These are phyloP conservation scores for Pythium phragmitis DNA, from an alignment of 352 stramenopile species.

Conservation along the genomic window DNA sequence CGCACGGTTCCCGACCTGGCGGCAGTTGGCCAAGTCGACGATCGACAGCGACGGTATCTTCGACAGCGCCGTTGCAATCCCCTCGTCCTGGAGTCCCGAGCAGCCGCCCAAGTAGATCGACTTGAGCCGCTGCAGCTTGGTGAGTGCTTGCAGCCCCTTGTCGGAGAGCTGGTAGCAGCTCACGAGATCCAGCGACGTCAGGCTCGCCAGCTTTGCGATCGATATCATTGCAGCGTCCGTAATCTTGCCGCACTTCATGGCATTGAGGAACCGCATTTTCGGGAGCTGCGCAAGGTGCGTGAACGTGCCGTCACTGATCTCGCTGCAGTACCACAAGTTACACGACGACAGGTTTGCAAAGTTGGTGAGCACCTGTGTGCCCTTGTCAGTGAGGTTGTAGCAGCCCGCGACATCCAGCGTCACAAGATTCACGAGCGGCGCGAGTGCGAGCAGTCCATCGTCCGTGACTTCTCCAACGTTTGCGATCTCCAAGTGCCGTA, in stretches of 20 bases:
- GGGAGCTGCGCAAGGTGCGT: slow-evolving; percentile 44
- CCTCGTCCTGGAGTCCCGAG: slow-evolving; percentile 53
- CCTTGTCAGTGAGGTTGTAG: slow-evolving; percentile 78
- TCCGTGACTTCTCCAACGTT: slow-evolving; percentile 78
- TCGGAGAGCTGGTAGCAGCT: slow-evolving; percentile 77
- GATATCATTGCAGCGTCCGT: slow-evolving; percentile 49
- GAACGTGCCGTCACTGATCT: slow-evolving; percentile 68
- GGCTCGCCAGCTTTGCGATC: slow-evolving; percentile 45
- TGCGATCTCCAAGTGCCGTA: slow-evolving; percentile 69
- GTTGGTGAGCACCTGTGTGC: slow-evolving; percentile 52
- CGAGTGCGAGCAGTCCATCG: slow-evolving; percentile 47
- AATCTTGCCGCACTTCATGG: slow-evolving; percentile 81
- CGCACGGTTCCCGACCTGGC: slow-evolving; percentile 65
- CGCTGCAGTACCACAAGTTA: slow-evolving; percentile 84
- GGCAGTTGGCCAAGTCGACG: slow-evolving; percentile 74
- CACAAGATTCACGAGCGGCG: slow-evolving; percentile 51
- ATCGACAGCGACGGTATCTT: slow-evolving; percentile 48
- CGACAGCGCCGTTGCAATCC: slow-evolving; percentile 43
- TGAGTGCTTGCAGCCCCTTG: slow-evolving; percentile 41
- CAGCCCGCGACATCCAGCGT: slow-evolving; percentile 72
- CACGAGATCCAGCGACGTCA: slow-evolving; percentile 75
- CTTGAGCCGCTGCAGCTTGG: slow-evolving; percentile 45
- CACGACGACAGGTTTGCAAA: slow-evolving; percentile 61
- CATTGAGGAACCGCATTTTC: slow-evolving; percentile 74
- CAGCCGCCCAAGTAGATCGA: slow-evolving; percentile 67